Conservation (phyloP, 176 grass and related monocot genomes). For the Rhipidocladum racemiflorum region DNA sequence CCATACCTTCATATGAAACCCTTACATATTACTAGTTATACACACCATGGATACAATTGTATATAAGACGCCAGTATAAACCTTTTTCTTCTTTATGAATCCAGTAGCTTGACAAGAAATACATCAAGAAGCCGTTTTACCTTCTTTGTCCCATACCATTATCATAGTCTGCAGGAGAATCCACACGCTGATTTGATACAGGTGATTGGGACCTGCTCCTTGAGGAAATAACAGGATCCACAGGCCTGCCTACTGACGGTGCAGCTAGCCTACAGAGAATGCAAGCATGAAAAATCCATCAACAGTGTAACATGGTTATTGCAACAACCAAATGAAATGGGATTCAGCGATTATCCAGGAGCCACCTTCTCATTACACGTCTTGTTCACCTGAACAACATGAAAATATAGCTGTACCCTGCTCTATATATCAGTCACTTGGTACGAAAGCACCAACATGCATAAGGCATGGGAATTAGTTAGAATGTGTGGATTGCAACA, state of each 20-base stretch:
- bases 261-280: slow-evolving; percentile 29
- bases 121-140: slow-evolving; percentile 32
- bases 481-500: not conserved
- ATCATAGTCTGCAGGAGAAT: slow-evolving; percentile 31
- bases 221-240: slow-evolving; percentile 29
- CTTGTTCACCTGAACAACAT: slow-evolving; percentile 1
- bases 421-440: not conserved
- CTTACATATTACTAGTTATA: not conserved
- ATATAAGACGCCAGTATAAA: slow-evolving; percentile 11
- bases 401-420: not conserved
- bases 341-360: not conserved
- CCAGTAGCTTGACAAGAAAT: slow-evolving; percentile 19
- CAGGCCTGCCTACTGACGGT: slow-evolving; percentile 11
- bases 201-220: slow-evolving; percentile 33
- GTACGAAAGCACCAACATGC: not conserved
- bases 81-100: not conserved
- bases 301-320: not conserved
- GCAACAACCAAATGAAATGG: not conserved
- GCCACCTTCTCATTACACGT: not conserved
- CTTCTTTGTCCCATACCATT: slow-evolving; percentile 52
- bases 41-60: not conserved
- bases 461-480: not conserved
- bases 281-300: slow-evolving; percentile 6
- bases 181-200: slow-evolving; percentile 22
- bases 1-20: not conserved